Evolutionary conservation across 2,329 filamentous ascomycete genomes (phyloP).

Genomic region (Fusarium austroafricanum): DNA sequence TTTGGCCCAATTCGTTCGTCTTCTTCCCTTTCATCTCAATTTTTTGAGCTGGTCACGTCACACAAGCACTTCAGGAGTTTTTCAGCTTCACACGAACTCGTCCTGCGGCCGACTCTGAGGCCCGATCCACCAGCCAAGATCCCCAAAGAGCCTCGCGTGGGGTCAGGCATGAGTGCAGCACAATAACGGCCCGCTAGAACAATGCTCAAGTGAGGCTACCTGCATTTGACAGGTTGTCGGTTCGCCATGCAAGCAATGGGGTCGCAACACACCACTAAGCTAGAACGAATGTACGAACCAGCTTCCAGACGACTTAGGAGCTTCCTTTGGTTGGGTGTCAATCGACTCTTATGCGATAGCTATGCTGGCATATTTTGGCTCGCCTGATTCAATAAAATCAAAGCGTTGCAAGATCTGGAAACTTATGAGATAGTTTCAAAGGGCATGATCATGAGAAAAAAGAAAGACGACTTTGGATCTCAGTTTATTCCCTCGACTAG

Average conservation of each 20-base stretch:
- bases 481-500: slow-evolving; percentile 31
- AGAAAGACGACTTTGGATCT: background rate
- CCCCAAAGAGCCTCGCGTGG: slow-evolving; percentile 39
- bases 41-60: slow-evolving; percentile 27
- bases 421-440: background rate
- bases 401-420: background rate
- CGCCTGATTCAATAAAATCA: background rate
- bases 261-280: slow-evolving; percentile 34
- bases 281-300: slow-evolving; percentile 27
- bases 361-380: slow-evolving; percentile 29
- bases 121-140: slow-evolving; percentile 38
- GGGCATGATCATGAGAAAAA: background rate
- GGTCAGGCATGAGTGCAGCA: slow-evolving; percentile 48
- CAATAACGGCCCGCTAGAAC: slow-evolving; percentile 23
- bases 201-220: slow-evolving; percentile 43
- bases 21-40: slow-evolving; percentile 32
- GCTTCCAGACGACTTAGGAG: slow-evolving; percentile 25
- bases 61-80: slow-evolving; percentile 16
- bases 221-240: slow-evolving; percentile 44
- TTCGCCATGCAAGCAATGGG: slow-evolving; percentile 47
- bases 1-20: slow-evolving; percentile 10
- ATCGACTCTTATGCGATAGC: slow-evolving; percentile 7
- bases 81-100: slow-evolving; percentile 34
- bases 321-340: slow-evolving; percentile 31
- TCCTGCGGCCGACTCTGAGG: slow-evolving; percentile 24